Evolutionary conservation across 306 rosid genomes (phyloP).

Genomic region (Abrus precatorius): DNA sequence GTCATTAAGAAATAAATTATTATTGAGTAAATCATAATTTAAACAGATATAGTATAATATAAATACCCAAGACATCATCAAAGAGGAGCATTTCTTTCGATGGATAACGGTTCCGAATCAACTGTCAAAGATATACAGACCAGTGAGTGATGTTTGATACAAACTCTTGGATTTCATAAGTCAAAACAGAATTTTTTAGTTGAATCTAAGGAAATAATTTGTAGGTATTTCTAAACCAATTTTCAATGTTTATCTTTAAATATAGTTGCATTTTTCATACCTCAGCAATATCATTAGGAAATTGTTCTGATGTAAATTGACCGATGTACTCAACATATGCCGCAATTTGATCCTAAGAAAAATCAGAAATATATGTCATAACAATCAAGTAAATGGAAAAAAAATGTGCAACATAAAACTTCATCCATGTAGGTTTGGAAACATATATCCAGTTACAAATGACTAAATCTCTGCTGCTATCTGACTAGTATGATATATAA

Average conservation of each 20-base stretch:
- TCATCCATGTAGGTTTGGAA: not conserved
- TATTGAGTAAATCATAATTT: conserved; percentile 34
- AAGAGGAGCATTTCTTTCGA: conserved; percentile 75
- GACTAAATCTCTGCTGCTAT: not conserved
- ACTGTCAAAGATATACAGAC: conserved; percentile 59
- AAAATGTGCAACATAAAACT: not conserved
- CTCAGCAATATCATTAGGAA: conserved; percentile 86
- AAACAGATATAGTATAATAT: conserved; percentile 47
- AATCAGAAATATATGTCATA: conserved; percentile 25
- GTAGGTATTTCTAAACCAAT: conserved; percentile 4
- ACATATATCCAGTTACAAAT: conserved; percentile 13
- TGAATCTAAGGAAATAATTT: not conserved
- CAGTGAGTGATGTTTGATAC: conserved; percentile 40
- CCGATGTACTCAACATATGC: conserved; percentile 86
- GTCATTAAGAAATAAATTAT: conserved; percentile 39
- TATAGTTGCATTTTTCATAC: conserved; percentile 50
- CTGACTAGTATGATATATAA: not conserved
- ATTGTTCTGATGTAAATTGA: conserved; percentile 84
- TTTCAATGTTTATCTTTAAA: conserved; percentile 19
- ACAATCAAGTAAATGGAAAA: conserved; percentile 9
- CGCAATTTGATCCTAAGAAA: conserved; percentile 74
- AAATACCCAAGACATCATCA: conserved; percentile 85
- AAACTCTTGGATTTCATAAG: conserved; percentile 18
- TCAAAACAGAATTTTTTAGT: conserved; percentile 4
- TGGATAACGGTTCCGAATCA: conserved; percentile 78